Base-by-base conservation (phyloP, 176 grass and related monocot genomes). In the Avena atlantica region DNA sequence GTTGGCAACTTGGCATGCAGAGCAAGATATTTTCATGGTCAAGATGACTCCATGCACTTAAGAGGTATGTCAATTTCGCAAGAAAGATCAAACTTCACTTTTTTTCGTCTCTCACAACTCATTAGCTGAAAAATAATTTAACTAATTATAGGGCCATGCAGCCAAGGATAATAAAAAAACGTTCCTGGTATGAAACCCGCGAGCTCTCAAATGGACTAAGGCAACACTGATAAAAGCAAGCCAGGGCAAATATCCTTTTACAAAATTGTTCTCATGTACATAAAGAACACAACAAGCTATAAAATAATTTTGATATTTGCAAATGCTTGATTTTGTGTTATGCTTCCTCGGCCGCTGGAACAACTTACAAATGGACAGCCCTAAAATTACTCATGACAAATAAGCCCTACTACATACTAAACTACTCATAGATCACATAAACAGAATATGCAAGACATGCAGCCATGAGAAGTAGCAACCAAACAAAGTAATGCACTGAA, bases 361-460 rank as follows among this genome's bases (percentile, higher is more conserved):
- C 52, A 78, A 37, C 55, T 42, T 24, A 61, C 24, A 79, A 24
- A 62, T 4, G 4, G n/a, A 25, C 58, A 63, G n/a, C 13, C n/a
- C 29, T 20, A 37, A 20, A 55, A 58, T 29, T 36, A 58, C 52
- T 58, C 17, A 8, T 34, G 5, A 21, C 29, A 40, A 78, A 37
- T 52, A 47, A 47, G 4, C 40, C 37, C 17, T 72, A 74, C 45
- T 27, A 50, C 12, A 24, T 74, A 15, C 2, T 7, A 48, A 72
- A 73, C 70, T 48, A 73, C 42, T 73, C 11, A 21, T 23, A 73
- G 42, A 74, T 51, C 45, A 74, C 71, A 47, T 72, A 47, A 72
- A 72, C 5, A 56, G 16, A 57, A 21, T 8, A 29, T 65, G 24
- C 12, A 29, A 29, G 24, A 14, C 24, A 14, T 65, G 62, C 4